Evolutionary conservation across 768 basidiomycete genomes (phyloP).

Genomic region (Chalciporus pseudorubinellus): DNA sequence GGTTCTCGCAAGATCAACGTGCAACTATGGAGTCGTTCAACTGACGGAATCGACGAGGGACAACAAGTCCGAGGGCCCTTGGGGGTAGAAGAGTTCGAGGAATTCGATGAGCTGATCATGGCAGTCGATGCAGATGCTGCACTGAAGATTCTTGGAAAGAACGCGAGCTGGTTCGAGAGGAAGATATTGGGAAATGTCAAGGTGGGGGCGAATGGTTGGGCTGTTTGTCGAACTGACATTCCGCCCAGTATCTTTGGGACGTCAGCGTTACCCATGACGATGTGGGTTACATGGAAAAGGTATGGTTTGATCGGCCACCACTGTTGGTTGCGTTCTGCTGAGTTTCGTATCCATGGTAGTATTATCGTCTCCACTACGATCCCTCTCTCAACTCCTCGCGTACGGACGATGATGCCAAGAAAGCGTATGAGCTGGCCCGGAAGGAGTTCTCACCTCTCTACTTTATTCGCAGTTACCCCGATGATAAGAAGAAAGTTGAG

Average conservation of each 20-base stretch:
- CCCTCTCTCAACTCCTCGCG: neutral
- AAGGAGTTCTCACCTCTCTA: too few species aligned
- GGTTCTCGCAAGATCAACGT: too few species aligned
- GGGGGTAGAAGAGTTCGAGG: neutral
- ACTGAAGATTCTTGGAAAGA: slow-evolving; percentile 1
- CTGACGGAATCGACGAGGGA: neutral
- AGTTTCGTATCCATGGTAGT: too few species aligned
- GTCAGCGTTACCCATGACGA: neutral
- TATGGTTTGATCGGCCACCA: too few species aligned
- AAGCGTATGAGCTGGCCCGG: neutral
- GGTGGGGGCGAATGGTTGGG: neutral
- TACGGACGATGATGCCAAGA: slow-evolving; percentile 1
- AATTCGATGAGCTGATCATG: slow-evolving; percentile 6
- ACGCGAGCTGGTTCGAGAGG: too few species aligned
- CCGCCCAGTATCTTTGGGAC: neutral
- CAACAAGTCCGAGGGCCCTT: neutral
- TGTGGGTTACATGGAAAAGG: neutral
- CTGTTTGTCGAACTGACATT: too few species aligned
- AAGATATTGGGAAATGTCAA: slow-evolving; percentile 1
- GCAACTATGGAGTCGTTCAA: slow-evolving; percentile 1
- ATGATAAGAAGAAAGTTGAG: neutral
- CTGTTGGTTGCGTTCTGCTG: too few species aligned
- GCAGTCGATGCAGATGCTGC: slow-evolving; percentile 8
- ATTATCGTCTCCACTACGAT: neutral
- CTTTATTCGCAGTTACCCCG: neutral